Evolutionary conservation across 192 early-diverging fungal genomes (phyloP).

Genomic region (Endogone sp.): DNA sequence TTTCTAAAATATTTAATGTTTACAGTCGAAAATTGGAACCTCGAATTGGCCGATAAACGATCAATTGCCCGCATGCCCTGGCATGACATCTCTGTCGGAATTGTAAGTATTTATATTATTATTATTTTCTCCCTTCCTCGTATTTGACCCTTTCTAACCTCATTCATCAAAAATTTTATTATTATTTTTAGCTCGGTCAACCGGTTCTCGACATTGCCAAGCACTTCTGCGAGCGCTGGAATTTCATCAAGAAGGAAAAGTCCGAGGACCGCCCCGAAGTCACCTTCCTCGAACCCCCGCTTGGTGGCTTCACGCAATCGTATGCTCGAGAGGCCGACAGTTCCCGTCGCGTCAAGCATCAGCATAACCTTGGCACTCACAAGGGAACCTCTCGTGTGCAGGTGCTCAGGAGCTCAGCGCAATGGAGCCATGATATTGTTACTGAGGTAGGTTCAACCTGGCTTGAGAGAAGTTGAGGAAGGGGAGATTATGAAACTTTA

Average conservation of each 20-base stretch:
- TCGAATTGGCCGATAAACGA: conserved; percentile 42
- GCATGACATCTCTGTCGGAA: conserved; percentile 80
- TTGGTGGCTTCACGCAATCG: conserved; percentile 17
- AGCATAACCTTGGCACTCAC: conserved; percentile 47
- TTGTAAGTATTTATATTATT: conserved; percentile 35
- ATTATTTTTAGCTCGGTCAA: conserved; percentile 50
- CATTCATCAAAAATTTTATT: not conserved
- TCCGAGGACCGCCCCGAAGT: conserved; percentile 49
- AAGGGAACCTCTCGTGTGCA: conserved; percentile 61
- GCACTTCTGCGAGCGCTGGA: conserved; percentile 87
- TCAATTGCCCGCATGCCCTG: conserved; percentile 74
- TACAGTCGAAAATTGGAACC: conserved; percentile 46
- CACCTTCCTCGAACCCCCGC: conserved; percentile 58
- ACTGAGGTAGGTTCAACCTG: conserved; percentile 37
- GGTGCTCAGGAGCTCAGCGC: conserved; percentile 59
- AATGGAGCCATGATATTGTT: conserved; percentile 62
- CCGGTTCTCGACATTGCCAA: conserved; percentile 77
- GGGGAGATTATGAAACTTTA: too few relatives aligned
- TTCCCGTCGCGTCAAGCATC: conserved; percentile 31
- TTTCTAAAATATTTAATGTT: too few relatives aligned
- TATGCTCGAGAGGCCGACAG: conserved; percentile 55
- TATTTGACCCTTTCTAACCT: not conserved
- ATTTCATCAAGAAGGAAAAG: conserved; percentile 77
- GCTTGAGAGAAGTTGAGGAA: not conserved
- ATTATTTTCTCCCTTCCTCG: not conserved